Evolutionary conservation across 805 yeast genomes (phyloP), one percentile per base, ranked within the genome.

Genomic region (Ogataea trehalophila): DNA sequence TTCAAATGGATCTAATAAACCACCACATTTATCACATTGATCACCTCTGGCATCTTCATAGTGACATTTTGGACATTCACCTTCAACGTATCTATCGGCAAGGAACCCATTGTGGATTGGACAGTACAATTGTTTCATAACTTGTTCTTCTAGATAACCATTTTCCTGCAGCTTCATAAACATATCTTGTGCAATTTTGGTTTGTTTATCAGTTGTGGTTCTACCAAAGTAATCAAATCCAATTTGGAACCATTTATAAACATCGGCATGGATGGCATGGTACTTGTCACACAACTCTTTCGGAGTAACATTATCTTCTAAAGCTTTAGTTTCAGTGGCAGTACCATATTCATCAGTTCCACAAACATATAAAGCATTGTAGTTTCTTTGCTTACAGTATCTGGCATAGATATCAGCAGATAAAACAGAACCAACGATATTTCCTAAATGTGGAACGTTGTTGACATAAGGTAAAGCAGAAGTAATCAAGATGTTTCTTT

Each of bases 341-440:
- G 99, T 94, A 66, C 99, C 99, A 66, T 94, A 94, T 71, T 94
- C 99, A 66, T 94, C 99, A 36, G 99, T 94, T 71, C 99, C 99
- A 70, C 99, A 90, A 48, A 94, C 71, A 62, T 73, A 94, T 54
- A 94, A 72, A 18, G 96, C 75, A 66, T 91, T 94, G 71, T 85
- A 84, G 67, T 89, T 87, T 74, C 97, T 82, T 59, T 85, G 83
- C 68, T 90, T 91, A 65, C 87, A 80, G 68, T 87, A 94, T 63
- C 98, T 82, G 47, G 97, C 77, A 69, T 79, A 94, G 53, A 92
- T 87, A 71, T 94, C 99, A 33, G 99, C 99, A 49, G 90, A 80
- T 54, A 94, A 76, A 36, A 92, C 97, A 33, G 96, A 86, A 6
- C 99, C 99, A 47, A 94, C 82, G 57, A 94, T 90, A 72, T 94